These are phyloP conservation scores for Penicillium antarcticum DNA, from an alignment of 495 filamentous ascomycete species.

Conservation along the genomic window DNA sequence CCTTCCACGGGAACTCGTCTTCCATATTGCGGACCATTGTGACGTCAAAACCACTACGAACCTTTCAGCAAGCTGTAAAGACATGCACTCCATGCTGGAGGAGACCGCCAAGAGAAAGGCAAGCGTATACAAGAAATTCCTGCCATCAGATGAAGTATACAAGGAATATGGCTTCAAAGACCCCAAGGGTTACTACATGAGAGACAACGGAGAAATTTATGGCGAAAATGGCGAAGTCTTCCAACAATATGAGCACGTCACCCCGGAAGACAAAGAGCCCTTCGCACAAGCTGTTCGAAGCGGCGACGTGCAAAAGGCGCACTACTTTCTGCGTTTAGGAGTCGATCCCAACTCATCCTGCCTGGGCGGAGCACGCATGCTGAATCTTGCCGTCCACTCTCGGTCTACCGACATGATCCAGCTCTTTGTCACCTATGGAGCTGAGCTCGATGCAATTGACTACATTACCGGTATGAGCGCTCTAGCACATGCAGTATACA, in stretches of 20 bases:
- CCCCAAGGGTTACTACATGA: too few relatives aligned
- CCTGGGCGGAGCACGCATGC: neutral
- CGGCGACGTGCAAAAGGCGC: neutral
- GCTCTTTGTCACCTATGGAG: neutral
- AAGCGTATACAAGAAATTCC: neutral
- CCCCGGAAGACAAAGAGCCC: neutral
- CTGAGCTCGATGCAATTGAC: neutral
- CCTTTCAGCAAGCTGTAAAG: neutral
- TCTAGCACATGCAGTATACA: neutral
- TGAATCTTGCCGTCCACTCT: conserved; percentile 2
- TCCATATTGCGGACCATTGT: neutral
- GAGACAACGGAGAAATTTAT: neutral
- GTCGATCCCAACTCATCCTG: neutral
- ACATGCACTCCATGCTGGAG: neutral
- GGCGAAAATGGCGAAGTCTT: neutral
- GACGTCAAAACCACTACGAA: neutral
- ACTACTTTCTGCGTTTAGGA: neutral
- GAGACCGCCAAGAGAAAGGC: neutral
- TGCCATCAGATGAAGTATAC: neutral
- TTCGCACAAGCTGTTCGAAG: neutral
- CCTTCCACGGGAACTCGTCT: neutral
- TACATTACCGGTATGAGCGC: neutral
- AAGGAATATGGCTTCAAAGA: neutral
- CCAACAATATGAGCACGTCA: neutral
- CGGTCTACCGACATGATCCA: neutral